phyloP scores from a whole-genome alignment of 1,139 yeast species.

The Diutina siamensis region DNA sequence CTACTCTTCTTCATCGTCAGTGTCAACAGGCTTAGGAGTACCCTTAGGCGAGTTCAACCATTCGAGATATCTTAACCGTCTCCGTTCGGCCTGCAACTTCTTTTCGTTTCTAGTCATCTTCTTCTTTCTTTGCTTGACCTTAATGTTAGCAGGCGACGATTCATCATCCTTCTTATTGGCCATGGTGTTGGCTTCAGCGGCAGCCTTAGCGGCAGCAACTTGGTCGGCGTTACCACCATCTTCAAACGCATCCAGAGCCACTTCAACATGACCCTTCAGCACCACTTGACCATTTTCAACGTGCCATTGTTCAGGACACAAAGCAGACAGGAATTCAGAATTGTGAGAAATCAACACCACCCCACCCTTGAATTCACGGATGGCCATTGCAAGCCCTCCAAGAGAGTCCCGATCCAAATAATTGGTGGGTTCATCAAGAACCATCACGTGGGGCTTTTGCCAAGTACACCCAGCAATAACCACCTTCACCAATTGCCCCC shows the following conservation, averaged over 20 bases:
- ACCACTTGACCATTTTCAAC: slow-evolving; percentile 87
- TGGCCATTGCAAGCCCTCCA: slow-evolving; percentile 95
- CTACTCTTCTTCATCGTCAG: slow-evolving; percentile 61
- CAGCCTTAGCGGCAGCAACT: slow-evolving; percentile 26
- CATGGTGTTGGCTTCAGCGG: slow-evolving; percentile 21
- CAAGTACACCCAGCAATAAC: slow-evolving; percentile 99
- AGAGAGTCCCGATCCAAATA: slow-evolving; percentile 95
- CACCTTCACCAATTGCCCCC: slow-evolving; percentile 96
- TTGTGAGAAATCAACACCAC: slow-evolving; percentile 98
- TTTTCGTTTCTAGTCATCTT: slow-evolving; percentile 94
- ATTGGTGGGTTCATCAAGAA: slow-evolving; percentile 96
- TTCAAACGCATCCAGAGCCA: slow-evolving; percentile 72
- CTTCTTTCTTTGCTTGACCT: slow-evolving; percentile 86
- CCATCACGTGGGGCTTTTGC: slow-evolving; percentile 98
- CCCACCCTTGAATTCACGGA: slow-evolving; percentile 97
- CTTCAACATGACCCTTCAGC: slow-evolving; percentile 67
- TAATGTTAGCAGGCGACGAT: slow-evolving; percentile 92
- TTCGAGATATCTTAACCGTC: slow-evolving; percentile 86
- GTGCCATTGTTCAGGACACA: slow-evolving; percentile 98
- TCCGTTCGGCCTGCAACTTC: slow-evolving; percentile 84
- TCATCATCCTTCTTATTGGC: slow-evolving; percentile 50
- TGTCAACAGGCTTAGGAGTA: slow-evolving; percentile 85
- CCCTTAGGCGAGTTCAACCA: slow-evolving; percentile 97
- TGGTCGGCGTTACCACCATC: slow-evolving; percentile 25
- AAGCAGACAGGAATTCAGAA: slow-evolving; percentile 91